Percentiles rank a stretch among this genome's conserved stretches.
phyloP scores from a whole-genome alignment of 2,329 filamentous ascomycete genomes.

The Graphium sp. region DNA sequence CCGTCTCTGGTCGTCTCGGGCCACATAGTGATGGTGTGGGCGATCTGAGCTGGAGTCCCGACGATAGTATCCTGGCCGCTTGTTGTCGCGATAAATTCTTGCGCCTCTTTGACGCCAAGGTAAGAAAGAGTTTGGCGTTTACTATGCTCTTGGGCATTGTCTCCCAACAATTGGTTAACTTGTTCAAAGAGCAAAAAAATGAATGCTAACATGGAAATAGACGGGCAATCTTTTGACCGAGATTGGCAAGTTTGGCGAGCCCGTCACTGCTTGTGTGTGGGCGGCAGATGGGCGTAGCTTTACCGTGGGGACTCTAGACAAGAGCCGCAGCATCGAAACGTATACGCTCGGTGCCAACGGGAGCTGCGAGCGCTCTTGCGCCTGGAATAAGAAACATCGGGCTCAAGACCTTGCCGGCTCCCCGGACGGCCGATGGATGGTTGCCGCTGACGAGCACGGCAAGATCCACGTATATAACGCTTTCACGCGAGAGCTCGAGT shows the following conservation, averaged over 20 bases:
- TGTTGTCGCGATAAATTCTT: constrained; percentile 63
- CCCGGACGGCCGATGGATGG: constrained; percentile 60
- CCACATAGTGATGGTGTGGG: constrained; percentile 58
- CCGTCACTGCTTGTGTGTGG: constrained; percentile 86
- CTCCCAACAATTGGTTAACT: not conserved
- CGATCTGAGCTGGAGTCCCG: constrained; percentile 80
- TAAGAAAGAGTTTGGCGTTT: constrained; percentile 20
- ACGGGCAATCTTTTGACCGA: constrained; percentile 45
- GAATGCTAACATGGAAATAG: constrained; percentile 21
- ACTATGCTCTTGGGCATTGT: not conserved
- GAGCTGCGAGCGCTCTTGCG: constrained; percentile 39
- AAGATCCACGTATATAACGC: constrained; percentile 74
- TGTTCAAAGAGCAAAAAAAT: too few species aligned
- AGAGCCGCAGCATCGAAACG: constrained; percentile 46
- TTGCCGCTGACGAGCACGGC: constrained; percentile 55
- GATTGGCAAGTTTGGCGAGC: constrained; percentile 59
- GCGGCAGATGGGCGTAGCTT: constrained; percentile 61
- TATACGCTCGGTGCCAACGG: constrained; percentile 56
- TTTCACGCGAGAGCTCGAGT: constrained; percentile 54
- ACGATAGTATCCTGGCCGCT: constrained; percentile 71
- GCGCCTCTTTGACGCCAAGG: constrained; percentile 56
- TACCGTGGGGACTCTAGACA: constrained; percentile 63
- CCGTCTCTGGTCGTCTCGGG: constrained; percentile 41
- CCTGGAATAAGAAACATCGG: constrained; percentile 55
- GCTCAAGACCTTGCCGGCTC: constrained; percentile 79